Evolutionary conservation across 495 filamentous ascomycete genomes (phyloP), one percentile per base, ranked within the genome.

Genomic region (Letharia lupina): DNA sequence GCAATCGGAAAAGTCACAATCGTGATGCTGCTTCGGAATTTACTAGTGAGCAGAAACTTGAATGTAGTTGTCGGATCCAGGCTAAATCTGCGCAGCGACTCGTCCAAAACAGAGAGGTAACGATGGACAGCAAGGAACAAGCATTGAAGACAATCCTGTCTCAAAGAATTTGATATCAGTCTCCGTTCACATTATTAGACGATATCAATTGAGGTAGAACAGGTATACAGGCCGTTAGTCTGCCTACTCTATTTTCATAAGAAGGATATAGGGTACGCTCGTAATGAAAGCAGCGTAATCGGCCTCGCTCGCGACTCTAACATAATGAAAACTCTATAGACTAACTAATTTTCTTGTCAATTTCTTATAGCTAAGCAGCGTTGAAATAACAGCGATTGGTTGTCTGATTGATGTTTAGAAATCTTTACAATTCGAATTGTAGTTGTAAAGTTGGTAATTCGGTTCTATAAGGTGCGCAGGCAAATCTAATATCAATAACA

Each of bases 1-100:
- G 93, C 92, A 4, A 95, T 95, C 71, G 94, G 94, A 62, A 98
- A 97, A 79, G 94, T 98, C 37, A 98, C 94, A 2, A 97, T 98
- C 74, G 88, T 93, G 15, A 86, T 98, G 20, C 77, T 98, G 66
- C 80, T 97, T 68, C 79, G 94, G 62, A 98, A 98, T 74, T 78
- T 97, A 13, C 79, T 96, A 75, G 91, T 93, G 78, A 72, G 88
- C 82, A 39, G 45, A 41, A 18, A 61, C 18, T 42, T 20, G 1
- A 40, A 37, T 41, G 41, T 41, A 47, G 28, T 44, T 8, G 44
- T 11, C 44, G 33, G 31, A 31, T 11, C n/a, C 18, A 39, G 11
- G n/a, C 59, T 67, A 42, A 63, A 31, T n/a, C 13, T 40, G 12
- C 39, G 64, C 71, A 83, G 81, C 73, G 81, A 73, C 77, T 83